Conservation (phyloP, 495 filamentous ascomycete genomes). For the Astrothelium subdiscretum region DNA sequence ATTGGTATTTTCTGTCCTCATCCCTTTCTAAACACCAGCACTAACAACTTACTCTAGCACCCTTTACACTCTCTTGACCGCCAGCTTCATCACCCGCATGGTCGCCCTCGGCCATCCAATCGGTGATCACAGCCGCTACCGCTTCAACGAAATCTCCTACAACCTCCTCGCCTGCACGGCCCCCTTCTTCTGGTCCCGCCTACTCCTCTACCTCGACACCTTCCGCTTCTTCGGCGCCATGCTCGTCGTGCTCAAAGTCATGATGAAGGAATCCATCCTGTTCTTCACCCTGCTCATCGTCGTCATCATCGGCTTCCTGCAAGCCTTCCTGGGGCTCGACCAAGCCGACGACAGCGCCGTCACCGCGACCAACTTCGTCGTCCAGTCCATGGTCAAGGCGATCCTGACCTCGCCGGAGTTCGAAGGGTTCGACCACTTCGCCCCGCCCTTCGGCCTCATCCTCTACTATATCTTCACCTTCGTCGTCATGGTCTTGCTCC, state of each 20-base stretch:
- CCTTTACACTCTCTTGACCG: slow-evolving; percentile 63
- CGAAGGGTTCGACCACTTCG: slow-evolving; percentile 68
- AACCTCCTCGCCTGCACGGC: slow-evolving; percentile 85
- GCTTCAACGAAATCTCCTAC: slow-evolving; percentile 73
- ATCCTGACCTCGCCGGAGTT: slow-evolving; percentile 89
- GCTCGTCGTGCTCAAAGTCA: slow-evolving; percentile 92
- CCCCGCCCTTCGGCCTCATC: slow-evolving; percentile 70
- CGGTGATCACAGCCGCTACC: slow-evolving; percentile 38
- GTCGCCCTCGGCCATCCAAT: slow-evolving; percentile 57
- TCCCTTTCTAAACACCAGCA: not conserved
- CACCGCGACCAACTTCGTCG: slow-evolving; percentile 44
- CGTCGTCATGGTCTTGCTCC: slow-evolving; percentile 80
- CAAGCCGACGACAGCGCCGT: slow-evolving; percentile 10
- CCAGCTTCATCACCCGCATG: slow-evolving; percentile 66
- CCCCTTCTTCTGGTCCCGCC: slow-evolving; percentile 93
- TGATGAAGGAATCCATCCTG: slow-evolving; percentile 98
- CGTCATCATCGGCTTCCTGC: slow-evolving; percentile 80
- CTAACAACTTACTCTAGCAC: slow-evolving; percentile 28
- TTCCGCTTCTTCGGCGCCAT: slow-evolving; percentile 96
- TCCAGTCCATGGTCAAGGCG: slow-evolving; percentile 82
- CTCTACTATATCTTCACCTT: slow-evolving; percentile 96
- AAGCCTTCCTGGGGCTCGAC: slow-evolving; percentile 91
- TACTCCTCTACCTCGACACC: slow-evolving; percentile 82
- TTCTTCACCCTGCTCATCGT: slow-evolving; percentile 91
- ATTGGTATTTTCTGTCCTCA: slow-evolving; percentile 23